Conservation (phyloP, 768 basidiomycete genomes). For the Trametes punicea region DNA sequence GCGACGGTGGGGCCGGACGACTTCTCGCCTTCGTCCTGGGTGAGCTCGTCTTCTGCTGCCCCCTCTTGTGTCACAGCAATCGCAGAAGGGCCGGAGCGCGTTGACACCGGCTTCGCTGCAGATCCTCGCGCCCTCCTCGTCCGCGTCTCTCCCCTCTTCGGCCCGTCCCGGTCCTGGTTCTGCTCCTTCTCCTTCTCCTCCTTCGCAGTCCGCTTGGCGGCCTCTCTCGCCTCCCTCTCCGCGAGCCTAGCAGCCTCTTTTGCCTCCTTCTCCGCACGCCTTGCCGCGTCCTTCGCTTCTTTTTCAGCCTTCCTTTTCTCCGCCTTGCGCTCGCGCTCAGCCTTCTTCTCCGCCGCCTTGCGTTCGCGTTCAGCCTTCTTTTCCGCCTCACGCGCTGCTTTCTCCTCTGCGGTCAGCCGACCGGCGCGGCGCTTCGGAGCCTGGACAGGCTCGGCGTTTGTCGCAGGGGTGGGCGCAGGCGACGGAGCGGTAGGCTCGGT, state of each 20-base stretch:
- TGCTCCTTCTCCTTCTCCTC: background rate
- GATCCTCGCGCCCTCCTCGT: background rate
- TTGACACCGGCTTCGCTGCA: slow-evolving; percentile 5
- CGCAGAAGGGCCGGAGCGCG: background rate
- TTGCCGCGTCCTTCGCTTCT: slow-evolving; percentile 15
- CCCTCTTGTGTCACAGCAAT: background rate
- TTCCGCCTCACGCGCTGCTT: slow-evolving; percentile 19
- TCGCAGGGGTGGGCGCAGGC: slow-evolving; percentile 1
- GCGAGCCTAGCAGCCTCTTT: background rate
- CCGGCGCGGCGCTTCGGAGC: slow-evolving; percentile 23
- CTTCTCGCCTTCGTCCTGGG: background rate
- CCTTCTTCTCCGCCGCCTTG: slow-evolving; percentile 15
- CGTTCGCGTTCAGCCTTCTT: slow-evolving; percentile 22
- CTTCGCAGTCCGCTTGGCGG: slow-evolving; percentile 11
- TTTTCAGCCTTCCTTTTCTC: slow-evolving; percentile 20
- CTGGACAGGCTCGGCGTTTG: background rate
- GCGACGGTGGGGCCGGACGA: background rate
- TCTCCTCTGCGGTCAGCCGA: slow-evolving; percentile 25
- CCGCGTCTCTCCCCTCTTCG: background rate
- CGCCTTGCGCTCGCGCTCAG: slow-evolving; percentile 16
- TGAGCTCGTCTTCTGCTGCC: background rate
- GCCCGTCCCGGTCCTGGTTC: slow-evolving; percentile 14
- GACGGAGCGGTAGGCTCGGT: background rate
- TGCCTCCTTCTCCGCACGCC: slow-evolving; percentile 9
- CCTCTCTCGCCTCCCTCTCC: slow-evolving; percentile 14